Conservation (phyloP, 176 grass and related monocot genomes). For the Guadua angustifolia region DNA sequence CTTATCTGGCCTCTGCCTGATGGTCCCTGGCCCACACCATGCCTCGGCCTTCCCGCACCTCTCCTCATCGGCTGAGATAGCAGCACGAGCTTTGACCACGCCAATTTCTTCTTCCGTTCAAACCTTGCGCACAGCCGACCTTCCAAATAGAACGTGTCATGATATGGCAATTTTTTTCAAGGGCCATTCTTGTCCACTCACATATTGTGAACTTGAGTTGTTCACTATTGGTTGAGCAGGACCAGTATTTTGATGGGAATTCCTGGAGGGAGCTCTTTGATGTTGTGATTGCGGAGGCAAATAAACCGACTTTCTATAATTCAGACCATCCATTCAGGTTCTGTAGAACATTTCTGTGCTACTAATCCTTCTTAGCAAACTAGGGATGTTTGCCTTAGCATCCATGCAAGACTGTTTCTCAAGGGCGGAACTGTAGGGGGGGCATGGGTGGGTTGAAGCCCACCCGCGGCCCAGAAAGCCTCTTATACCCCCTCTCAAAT, state of each 20-base stretch:
- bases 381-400: background rate
- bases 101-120: too few relatives aligned
- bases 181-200: background rate
- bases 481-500: too few relatives aligned
- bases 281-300: conserved; percentile 97
- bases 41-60: too few relatives aligned
- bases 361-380: conserved; percentile 20
- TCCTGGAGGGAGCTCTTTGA: conserved; percentile 98
- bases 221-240: conserved; percentile 55
- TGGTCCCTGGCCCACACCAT: too few relatives aligned
- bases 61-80: too few relatives aligned
- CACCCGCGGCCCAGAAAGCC: too few relatives aligned
- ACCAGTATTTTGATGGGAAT: conserved; percentile 65
- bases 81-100: too few relatives aligned
- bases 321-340: conserved; percentile 97
- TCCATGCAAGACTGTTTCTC: background rate
- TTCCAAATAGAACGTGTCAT: conserved; percentile 20
- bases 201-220: conserved; percentile 21
- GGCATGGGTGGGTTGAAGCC: too few relatives aligned
- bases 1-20: too few relatives aligned
- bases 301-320: conserved; percentile 92
- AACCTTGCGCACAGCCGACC: too few relatives aligned
- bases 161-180: background rate
- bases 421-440: too few relatives aligned
- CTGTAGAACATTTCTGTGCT: conserved; percentile 21